Percentiles rank a stretch among this genome's conserved stretches.
Conservation (phyloP, 2,329 filamentous ascomycete genomes). For the Epichloe sp. region DNA sequence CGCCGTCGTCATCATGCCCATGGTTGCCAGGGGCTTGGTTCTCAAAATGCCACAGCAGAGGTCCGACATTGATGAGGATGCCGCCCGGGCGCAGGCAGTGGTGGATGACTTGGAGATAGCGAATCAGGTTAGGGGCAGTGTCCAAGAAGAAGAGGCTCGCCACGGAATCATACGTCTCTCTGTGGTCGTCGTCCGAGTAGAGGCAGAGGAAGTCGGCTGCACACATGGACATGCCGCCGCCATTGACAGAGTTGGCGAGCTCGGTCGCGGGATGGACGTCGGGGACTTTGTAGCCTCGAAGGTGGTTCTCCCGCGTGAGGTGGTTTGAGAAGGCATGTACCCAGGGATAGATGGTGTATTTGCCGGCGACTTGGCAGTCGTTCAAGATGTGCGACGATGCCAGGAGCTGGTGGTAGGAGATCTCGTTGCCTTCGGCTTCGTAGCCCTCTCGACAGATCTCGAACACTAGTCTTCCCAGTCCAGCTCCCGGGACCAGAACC, state of each 20-base stretch:
- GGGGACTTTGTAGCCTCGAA: slow-evolving; percentile 60
- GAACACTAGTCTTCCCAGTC: slow-evolving; percentile 77
- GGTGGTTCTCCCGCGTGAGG: slow-evolving; percentile 55
- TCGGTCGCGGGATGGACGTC: slow-evolving; percentile 60
- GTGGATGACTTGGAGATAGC: slow-evolving; percentile 73
- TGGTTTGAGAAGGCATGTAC: slow-evolving; percentile 84
- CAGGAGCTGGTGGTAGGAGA: slow-evolving; percentile 92
- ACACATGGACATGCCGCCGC: slow-evolving; percentile 77
- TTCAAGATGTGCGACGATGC: slow-evolving; percentile 70
- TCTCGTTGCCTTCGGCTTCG: slow-evolving; percentile 78
- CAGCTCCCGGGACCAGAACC: slow-evolving; percentile 80
- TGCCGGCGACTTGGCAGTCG: slow-evolving; percentile 41
- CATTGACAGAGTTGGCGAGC: slow-evolving; percentile 25
- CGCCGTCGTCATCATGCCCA: slow-evolving; percentile 36
- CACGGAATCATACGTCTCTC: slow-evolving; percentile 62
- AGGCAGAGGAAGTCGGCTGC: slow-evolving; percentile 86
- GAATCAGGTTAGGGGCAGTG: slow-evolving; percentile 83
- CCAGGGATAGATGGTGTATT: slow-evolving; percentile 75
- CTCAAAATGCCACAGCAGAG: slow-evolving; percentile 91
- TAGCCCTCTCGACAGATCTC: slow-evolving; percentile 68
- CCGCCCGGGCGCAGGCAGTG: slow-evolving; percentile 68
- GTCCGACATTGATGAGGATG: slow-evolving; percentile 79
- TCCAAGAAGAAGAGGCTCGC: slow-evolving; percentile 93
- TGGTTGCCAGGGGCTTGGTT: slow-evolving; percentile 51
- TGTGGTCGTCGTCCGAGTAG: slow-evolving; percentile 54